Percentiles rank a stretch among this genome's conserved stretches.
phyloP scores from a whole-genome alignment of 306 rosid species.

The Castanea crenata region DNA sequence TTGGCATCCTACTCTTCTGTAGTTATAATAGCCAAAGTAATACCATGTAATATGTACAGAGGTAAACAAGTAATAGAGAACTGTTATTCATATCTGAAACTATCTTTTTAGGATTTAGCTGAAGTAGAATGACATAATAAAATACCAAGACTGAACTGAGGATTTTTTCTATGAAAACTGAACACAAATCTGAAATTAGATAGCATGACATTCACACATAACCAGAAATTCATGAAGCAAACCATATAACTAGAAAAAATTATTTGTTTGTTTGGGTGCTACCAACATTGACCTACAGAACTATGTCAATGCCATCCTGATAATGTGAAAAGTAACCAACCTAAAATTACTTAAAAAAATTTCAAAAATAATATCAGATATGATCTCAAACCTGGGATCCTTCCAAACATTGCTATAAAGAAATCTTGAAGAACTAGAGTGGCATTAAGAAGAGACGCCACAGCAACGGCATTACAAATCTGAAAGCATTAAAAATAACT shows the following conservation, averaged over 20 bases:
- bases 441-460: constrained; percentile 87
- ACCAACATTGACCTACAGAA: neutral
- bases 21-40: neutral
- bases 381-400: constrained; percentile 75
- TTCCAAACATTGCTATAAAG: constrained; percentile 97
- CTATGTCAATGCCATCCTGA: neutral
- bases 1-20: neutral
- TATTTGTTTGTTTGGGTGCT: neutral
- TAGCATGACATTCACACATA: neutral
- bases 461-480: constrained; percentile 95
- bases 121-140: neutral
- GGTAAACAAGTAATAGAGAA: neutral
- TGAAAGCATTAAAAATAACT: constrained; percentile 45
- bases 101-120: neutral
- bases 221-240: neutral
- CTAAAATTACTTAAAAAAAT: neutral
- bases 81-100: neutral
- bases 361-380: neutral
- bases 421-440: constrained; percentile 74
- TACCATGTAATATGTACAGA: neutral
- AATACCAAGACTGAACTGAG: neutral
- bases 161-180: neutral
- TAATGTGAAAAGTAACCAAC: neutral
- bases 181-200: neutral
- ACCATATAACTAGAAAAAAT: neutral